These are phyloP conservation scores for Boletus barrowsii DNA, from an alignment of 768 basidiomycete genomes.

Conservation along the genomic window DNA sequence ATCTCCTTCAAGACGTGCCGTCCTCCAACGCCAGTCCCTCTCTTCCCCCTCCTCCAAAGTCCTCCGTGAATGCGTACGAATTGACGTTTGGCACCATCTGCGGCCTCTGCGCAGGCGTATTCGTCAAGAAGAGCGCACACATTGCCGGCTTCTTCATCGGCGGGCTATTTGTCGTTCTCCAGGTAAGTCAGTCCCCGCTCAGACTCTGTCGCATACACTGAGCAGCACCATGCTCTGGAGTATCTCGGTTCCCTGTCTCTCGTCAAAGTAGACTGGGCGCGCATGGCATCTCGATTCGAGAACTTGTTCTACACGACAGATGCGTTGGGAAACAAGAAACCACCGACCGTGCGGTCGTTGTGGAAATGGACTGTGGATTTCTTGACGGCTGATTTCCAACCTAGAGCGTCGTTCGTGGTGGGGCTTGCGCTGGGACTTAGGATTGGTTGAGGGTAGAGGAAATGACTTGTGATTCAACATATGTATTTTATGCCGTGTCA, in stretches of 20 bases:
- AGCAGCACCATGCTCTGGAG: constrained; percentile 38
- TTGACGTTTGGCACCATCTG: constrained; percentile 86
- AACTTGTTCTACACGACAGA: constrained; percentile 66
- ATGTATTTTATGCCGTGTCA: neutral
- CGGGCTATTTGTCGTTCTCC: constrained; percentile 85
- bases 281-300: constrained; percentile 65
- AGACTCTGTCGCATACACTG: neutral
- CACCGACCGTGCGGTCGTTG: constrained; percentile 63
- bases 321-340: constrained; percentile 45
- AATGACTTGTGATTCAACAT: neutral
- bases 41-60: constrained; percentile 52
- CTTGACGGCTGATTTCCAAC: constrained; percentile 90
- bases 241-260: constrained; percentile 74
- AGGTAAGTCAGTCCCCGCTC: constrained; percentile 47
- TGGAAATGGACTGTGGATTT: constrained; percentile 76
- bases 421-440: constrained; percentile 81
- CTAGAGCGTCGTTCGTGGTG: constrained; percentile 81
- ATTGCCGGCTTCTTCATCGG: constrained; percentile 83
- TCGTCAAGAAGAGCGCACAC: constrained; percentile 93
- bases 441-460: constrained; percentile 53
- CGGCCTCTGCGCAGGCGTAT: constrained; percentile 88
- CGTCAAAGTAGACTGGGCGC: constrained; percentile 80
- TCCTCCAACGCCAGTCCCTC: constrained; percentile 9
- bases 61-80: constrained; percentile 77
- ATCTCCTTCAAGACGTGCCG: constrained; percentile 6